Conservation (phyloP, 768 basidiomycete species). For the Mycena venus region DNA sequence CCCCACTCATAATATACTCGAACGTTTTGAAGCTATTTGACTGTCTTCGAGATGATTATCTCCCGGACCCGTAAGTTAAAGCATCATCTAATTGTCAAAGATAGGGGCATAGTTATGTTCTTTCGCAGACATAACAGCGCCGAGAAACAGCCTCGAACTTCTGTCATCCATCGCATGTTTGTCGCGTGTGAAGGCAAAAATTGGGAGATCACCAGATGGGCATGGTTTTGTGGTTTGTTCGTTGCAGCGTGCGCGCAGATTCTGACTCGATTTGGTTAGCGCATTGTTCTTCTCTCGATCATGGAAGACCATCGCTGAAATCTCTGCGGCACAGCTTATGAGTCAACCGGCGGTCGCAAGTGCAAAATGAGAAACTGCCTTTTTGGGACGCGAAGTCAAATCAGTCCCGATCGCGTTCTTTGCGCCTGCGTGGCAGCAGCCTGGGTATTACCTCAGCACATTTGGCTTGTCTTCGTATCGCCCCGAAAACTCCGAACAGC, state of each 20-base stretch:
- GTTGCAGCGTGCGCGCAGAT: no score
- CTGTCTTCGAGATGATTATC: background rate
- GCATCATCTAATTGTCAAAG: background rate
- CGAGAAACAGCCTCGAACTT: background rate
- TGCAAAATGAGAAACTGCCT: background rate
- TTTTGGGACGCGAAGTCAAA: background rate
- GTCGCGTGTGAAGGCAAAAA: background rate
- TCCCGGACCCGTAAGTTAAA: background rate
- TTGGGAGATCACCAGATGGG: background rate
- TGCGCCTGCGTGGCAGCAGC: background rate
- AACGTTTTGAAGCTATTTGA: no score
- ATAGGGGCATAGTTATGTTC: no score
- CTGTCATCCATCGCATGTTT: background rate
- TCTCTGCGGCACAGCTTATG: background rate
- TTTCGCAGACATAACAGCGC: background rate
- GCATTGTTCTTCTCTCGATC: background rate
- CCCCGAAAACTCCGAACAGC: background rate
- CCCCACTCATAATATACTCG: background rate
- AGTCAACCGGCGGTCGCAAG: background rate
- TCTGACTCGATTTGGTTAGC: background rate
- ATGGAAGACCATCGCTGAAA: background rate
- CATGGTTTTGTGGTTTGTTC: no score
- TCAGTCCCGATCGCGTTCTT: conserved; percentile 1
- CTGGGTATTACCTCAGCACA: background rate
- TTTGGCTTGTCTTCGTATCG: background rate